Conservation (phyloP, 2,329 filamentous ascomycete genomes). For the Zelopaecilomyces penicillatus region DNA sequence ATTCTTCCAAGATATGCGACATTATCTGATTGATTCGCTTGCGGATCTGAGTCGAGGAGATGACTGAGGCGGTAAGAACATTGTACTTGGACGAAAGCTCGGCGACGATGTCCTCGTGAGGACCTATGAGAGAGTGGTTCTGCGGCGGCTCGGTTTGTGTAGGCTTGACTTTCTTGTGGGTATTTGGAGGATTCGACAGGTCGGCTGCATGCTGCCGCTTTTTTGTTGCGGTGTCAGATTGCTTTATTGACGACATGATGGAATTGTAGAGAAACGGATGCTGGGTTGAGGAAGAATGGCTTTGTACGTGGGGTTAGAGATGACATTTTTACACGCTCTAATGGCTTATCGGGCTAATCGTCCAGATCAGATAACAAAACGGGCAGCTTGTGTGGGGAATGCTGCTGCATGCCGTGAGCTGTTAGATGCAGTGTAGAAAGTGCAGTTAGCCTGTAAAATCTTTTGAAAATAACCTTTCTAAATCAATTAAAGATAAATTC, state of each 20-base stretch:
- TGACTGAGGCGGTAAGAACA: slow-evolving; percentile 44
- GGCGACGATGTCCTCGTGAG: slow-evolving; percentile 34
- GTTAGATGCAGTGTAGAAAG: no score
- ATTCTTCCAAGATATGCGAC: slow-evolving; percentile 31
- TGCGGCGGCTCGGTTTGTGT: slow-evolving; percentile 4
- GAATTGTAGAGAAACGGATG: not conserved
- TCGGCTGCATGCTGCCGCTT: slow-evolving; percentile 8
- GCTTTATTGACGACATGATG: slow-evolving; percentile 4
- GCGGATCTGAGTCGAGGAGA: slow-evolving; percentile 52
- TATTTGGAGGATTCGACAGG: not conserved
- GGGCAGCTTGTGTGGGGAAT: no score
- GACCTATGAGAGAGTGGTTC: slow-evolving; percentile 20
- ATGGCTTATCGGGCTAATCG: no score
- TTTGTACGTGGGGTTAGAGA: no score
- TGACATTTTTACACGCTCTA: no score
- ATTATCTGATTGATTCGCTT: slow-evolving; percentile 41
- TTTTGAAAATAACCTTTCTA: no score
- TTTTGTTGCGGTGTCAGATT: slow-evolving; percentile 1
- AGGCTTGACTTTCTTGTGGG: slow-evolving; percentile 8
- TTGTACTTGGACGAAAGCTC: slow-evolving; percentile 40
- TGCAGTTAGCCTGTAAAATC: no score
- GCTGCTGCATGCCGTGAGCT: no score
- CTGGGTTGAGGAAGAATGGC: no score
- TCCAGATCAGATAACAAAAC: no score
- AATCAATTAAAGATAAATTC: no score